Conservation (phyloP, 2,329 filamentous ascomycete species). For the Bipolaris zeicola region DNA sequence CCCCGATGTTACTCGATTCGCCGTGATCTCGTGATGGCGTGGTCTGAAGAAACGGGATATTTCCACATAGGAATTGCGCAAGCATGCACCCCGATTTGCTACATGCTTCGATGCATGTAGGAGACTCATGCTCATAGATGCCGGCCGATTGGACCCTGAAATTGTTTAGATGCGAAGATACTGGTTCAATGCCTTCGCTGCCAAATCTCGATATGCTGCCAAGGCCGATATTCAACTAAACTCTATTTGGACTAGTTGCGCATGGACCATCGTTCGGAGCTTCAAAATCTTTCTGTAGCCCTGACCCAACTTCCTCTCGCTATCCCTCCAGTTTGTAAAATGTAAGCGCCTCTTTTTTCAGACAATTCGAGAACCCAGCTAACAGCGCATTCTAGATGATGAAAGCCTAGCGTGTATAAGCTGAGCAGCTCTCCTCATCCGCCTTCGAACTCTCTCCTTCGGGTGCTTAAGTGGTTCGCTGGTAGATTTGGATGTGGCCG, state of each 20-base stretch:
- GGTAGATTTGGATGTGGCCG: conserved; percentile 67
- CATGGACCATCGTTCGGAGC: conserved; percentile 19
- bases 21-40: conserved; percentile 38
- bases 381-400: conserved; percentile 74
- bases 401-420: conserved; percentile 97
- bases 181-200: background rate
- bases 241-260: conserved; percentile 25
- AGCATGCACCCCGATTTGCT: conserved; percentile 16
- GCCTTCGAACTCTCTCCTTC: conserved; percentile 82
- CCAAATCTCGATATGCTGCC: conserved; percentile 14
- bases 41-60: conserved; percentile 42
- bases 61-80: conserved; percentile 41
- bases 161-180: background rate
- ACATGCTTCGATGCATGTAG: conserved; percentile 24
- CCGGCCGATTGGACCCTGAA: background rate
- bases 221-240: conserved; percentile 28
- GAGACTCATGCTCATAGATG: conserved; percentile 28
- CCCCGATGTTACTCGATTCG: conserved; percentile 14
- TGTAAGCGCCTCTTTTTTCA: conserved; percentile 63
- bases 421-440: conserved; percentile 77
- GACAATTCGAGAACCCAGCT: conserved; percentile 17
- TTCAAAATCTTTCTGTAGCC: conserved; percentile 44
- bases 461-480: conserved; percentile 86
- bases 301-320: conserved; percentile 56
- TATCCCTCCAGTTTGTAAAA: conserved; percentile 99